These are phyloP conservation scores for Tetradesmus lagerheimii DNA, from an alignment of 139 green algal genomes.

Conservation along the genomic window DNA sequence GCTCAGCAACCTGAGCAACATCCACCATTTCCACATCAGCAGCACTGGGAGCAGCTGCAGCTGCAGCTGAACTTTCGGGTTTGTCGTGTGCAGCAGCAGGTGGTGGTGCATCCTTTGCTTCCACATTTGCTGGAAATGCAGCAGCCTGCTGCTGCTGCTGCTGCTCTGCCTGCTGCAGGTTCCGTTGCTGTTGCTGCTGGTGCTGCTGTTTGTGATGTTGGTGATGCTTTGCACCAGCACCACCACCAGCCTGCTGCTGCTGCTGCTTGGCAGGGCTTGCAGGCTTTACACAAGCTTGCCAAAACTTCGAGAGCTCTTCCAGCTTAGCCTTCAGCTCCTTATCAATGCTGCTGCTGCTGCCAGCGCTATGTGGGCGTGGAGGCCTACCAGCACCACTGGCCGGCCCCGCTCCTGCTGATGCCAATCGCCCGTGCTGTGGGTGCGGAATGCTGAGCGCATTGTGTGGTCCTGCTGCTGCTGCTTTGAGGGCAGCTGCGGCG, in stretches of 20 bases:
- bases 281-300: background rate
- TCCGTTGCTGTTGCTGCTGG: background rate
- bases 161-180: background rate
- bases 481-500: background rate
- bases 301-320: constrained; percentile 10
- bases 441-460: background rate
- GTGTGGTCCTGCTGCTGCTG: constrained; percentile 9
- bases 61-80: background rate
- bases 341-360: constrained; percentile 1
- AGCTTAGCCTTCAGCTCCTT: background rate
- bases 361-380: background rate
- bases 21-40: background rate
- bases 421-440: background rate
- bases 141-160: background rate
- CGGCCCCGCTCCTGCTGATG: background rate
- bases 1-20: background rate
- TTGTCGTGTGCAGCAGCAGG: background rate
- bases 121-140: background rate
- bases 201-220: background rate
- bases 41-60: background rate
- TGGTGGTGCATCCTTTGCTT: background rate
- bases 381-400: background rate
- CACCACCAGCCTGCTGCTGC: background rate
- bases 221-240: background rate
- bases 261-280: background rate